Evolutionary conservation across 2,329 filamentous ascomycete genomes (phyloP), one percentile per base, ranked within the genome.

Genomic region (Fusarium sp.): DNA sequence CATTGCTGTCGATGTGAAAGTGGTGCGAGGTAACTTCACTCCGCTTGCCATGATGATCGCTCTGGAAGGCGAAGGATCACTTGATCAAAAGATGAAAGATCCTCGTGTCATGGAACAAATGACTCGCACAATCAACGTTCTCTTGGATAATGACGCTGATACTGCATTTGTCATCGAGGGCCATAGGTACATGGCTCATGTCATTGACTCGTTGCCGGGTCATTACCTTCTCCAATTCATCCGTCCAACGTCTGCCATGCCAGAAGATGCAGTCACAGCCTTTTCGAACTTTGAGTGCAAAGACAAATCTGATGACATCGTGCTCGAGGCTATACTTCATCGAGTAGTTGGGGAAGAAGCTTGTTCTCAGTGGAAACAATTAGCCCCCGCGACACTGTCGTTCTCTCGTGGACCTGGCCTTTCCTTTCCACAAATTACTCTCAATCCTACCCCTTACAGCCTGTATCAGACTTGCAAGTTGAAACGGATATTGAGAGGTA

Each of bases 321-420:
- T 41, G 14, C 39, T 41, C 22, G 22, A n/a, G 22, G 39, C 39
- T n/a, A 10, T 41, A n/a, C 39, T 41, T n/a, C 39, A 22, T 41
- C 14, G n/a, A 15, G 39, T 8, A 6, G 22, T 41, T n/a, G 39
- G 22, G 8, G 39, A 41, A 6, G 39, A 41, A n/a, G 8, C 39
- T 15, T 41, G 5, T 8, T 13, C 39, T 42, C 22, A 42, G 41
- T 42, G 39, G 14, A 11, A 42, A 42, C 9, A 3, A n/a, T 14
- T 42, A 3, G 6, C 9, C 4, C 6, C 22, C 14, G 0, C 9
- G 4, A n/a, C n/a, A 14, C 15, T 42, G n/a, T 8, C 41, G 8
- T 24, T 42, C 22, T 42, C 41, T 42, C n/a, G 41, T 5, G 41
- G 22, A 11, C 41, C 14, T 42, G n/a, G 41, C n/a, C 6, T 42